Percentiles rank a stretch among this genome's conserved stretches.
Evolutionary conservation across 2,329 filamentous ascomycete species (phyloP).

Genomic region (Pseudomassariella vexata): DNA sequence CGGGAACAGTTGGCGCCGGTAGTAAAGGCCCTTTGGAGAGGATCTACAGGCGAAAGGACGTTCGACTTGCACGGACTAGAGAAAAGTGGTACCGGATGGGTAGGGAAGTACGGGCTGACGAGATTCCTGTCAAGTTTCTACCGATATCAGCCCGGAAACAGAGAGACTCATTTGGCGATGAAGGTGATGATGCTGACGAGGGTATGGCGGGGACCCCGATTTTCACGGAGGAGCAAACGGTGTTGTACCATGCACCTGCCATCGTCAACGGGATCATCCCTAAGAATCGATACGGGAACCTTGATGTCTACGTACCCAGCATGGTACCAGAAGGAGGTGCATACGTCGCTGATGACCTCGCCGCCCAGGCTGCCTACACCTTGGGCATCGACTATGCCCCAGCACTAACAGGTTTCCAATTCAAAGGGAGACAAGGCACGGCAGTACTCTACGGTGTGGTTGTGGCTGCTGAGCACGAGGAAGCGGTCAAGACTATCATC

Average conservation of each 20-base stretch:
- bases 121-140: slow-evolving; percentile 77
- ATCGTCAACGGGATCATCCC: slow-evolving; percentile 72
- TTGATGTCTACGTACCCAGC: slow-evolving; percentile 85
- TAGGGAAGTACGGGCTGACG: slow-evolving; percentile 68
- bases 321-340: slow-evolving; percentile 83
- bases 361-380: slow-evolving; percentile 65
- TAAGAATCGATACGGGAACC: slow-evolving; percentile 89
- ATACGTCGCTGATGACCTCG: slow-evolving; percentile 59
- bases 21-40: slow-evolving; percentile 60
- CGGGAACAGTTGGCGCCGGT: slow-evolving; percentile 72
- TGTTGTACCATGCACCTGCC: slow-evolving; percentile 68
- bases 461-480: slow-evolving; percentile 63
- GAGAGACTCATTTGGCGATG: slow-evolving; percentile 28
- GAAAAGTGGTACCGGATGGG: slow-evolving; percentile 92
- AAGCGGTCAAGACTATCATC: slow-evolving; percentile 67
- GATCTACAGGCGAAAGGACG: slow-evolving; percentile 77
- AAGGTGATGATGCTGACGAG: slow-evolving; percentile 31
- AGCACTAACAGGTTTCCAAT: slow-evolving; percentile 84
- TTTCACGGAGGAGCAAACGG: slow-evolving; percentile 60
- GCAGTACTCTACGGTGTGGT: slow-evolving; percentile 76
- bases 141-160: slow-evolving; percentile 36
- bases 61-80: slow-evolving; percentile 69
- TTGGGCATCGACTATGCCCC: slow-evolving; percentile 82
- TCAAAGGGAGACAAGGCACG: slow-evolving; percentile 79
- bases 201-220: slow-evolving; percentile 48